Percentiles rank a stretch among this genome's conserved stretches.
Conservation (phyloP, 1,139 yeast species). For the Diutina sp. region DNA sequence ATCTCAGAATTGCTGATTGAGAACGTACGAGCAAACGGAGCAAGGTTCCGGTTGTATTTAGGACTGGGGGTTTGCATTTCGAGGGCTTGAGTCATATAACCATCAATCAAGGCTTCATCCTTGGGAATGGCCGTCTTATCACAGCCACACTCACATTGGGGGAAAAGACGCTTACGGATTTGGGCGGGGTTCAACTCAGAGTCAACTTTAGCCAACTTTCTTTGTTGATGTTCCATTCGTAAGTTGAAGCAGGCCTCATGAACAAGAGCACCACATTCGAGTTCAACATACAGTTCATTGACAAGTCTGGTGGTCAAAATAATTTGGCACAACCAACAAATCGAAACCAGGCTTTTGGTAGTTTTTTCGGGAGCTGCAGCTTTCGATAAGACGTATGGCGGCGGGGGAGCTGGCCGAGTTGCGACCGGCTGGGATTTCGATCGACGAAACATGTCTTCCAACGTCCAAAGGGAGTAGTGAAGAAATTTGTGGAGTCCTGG, state of each 20-base stretch:
- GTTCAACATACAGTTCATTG: neutral
- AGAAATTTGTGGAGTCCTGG: neutral
- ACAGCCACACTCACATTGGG: neutral
- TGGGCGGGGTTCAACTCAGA: neutral
- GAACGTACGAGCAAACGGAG: neutral
- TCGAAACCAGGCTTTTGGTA: neutral
- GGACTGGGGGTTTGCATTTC: neutral
- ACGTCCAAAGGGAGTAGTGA: neutral
- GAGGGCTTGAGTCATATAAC: neutral
- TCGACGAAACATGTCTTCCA: neutral
- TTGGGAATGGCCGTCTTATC: neutral
- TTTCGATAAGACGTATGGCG: neutral
- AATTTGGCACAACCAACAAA: neutral
- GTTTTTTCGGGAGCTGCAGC: neutral
- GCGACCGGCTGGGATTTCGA: neutral
- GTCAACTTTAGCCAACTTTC: neutral
- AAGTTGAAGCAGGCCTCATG: neutral
- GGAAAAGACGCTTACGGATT: neutral
- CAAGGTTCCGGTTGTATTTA: neutral
- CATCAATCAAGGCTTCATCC: neutral
- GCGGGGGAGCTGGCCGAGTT: conserved; percentile 1
- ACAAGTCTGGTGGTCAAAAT: neutral
- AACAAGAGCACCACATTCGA: neutral
- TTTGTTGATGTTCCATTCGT: neutral
- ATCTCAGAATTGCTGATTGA: neutral